These are phyloP conservation scores for Epipyxis sp. DNA, from an alignment of 108 stramenopile genomes.

Conservation along the genomic window DNA sequence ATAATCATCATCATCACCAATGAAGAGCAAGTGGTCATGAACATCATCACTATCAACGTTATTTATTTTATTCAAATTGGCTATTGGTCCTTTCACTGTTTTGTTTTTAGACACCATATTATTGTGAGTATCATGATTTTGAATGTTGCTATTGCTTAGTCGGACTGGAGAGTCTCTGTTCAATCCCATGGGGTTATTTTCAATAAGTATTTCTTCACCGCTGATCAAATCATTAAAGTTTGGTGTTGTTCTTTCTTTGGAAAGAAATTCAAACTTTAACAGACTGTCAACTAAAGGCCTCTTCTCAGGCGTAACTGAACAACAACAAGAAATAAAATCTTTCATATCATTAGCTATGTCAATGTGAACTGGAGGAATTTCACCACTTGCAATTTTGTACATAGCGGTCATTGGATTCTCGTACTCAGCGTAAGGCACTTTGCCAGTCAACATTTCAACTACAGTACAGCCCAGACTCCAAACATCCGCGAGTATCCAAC, in stretches of 20 bases:
- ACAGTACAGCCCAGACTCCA: constrained; percentile 68
- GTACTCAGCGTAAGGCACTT: constrained; percentile 54
- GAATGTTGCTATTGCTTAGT: no score
- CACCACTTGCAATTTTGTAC: constrained; percentile 49
- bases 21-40: no score
- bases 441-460: constrained; percentile 65
- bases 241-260: background rate
- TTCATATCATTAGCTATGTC: background rate
- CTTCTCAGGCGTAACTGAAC: background rate
- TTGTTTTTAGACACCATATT: no score
- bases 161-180: no score
- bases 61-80: no score
- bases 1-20: no score
- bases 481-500: constrained; percentile 61
- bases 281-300: background rate
- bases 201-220: no score
- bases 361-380: constrained; percentile 2
- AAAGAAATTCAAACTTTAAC: background rate
- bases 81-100: no score
- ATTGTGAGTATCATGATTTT: no score
- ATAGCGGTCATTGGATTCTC: constrained; percentile 51
- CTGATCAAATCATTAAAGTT: no score
- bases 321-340: background rate
- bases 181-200: no score
- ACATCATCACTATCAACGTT: no score